phyloP scores from a whole-genome alignment of 352 stramenopile species.

The Phytopythium boreale region DNA sequence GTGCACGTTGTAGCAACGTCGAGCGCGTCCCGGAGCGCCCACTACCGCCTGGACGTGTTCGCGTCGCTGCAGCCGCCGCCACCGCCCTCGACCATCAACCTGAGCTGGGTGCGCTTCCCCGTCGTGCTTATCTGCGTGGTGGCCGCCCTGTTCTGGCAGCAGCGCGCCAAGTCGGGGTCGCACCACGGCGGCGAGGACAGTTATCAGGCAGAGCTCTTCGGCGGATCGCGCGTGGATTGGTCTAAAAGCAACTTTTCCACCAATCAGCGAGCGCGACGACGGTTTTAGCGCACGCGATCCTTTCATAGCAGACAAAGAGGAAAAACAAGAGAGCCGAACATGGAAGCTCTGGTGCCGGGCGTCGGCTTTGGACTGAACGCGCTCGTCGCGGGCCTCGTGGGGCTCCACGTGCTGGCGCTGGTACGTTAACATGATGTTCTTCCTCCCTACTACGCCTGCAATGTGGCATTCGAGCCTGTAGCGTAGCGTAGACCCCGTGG shows the following conservation, averaged over 20 bases:
- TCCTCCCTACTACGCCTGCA: no score
- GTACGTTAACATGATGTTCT: slow-evolving; percentile 18
- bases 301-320: no score
- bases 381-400: slow-evolving; percentile 64
- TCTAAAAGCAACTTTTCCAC: neutral
- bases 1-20: slow-evolving; percentile 7
- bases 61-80: slow-evolving; percentile 19
- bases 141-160: slow-evolving; percentile 31
- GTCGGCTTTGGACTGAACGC: slow-evolving; percentile 61
- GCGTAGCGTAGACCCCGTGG: no score
- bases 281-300: neutral
- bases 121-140: slow-evolving; percentile 30
- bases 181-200: neutral
- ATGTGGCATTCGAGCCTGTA: no score
- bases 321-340: neutral
- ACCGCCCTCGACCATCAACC: slow-evolving; percentile 16
- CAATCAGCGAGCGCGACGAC: neutral
- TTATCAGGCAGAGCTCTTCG: neutral
- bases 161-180: slow-evolving; percentile 3
- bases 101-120: slow-evolving; percentile 31
- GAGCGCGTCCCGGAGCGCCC: neutral
- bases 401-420: slow-evolving; percentile 68
- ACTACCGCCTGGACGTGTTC: slow-evolving; percentile 14
- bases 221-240: neutral
- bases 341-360: slow-evolving; percentile 2